phyloP scores from a whole-genome alignment of 2,329 filamentous ascomycete species.

The Tolypocladium guangdongense region DNA sequence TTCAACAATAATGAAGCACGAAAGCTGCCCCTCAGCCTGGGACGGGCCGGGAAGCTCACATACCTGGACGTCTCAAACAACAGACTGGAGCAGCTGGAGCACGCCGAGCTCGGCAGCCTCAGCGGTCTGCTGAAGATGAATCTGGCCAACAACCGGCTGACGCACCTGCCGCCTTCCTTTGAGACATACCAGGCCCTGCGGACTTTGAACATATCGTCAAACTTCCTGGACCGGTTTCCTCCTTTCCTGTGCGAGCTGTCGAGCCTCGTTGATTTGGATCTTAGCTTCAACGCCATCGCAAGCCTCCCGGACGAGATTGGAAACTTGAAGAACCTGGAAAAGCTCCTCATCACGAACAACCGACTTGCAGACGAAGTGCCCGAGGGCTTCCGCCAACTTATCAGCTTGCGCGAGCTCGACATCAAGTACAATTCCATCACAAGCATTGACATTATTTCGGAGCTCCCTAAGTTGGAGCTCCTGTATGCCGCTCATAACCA shows the following conservation, averaged over 20 bases:
- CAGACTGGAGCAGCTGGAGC: constrained; percentile 73
- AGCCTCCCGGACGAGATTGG: constrained; percentile 69
- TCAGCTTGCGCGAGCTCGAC: constrained; percentile 79
- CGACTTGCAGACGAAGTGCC: constrained; percentile 68
- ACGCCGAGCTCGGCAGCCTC: constrained; percentile 69
- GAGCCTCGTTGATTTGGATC: constrained; percentile 81
- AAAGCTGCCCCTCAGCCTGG: constrained; percentile 73
- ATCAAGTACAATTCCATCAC: constrained; percentile 86
- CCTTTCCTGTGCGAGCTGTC: constrained; percentile 72
- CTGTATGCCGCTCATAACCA: constrained; percentile 86
- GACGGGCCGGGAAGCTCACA: constrained; percentile 69
- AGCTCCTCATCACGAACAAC: constrained; percentile 94
- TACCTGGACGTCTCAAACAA: constrained; percentile 95
- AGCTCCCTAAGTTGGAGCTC: constrained; percentile 77
- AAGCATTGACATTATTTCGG: constrained; percentile 77
- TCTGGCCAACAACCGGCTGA: constrained; percentile 85
- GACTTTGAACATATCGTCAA: constrained; percentile 86
- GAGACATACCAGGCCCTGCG: constrained; percentile 67
- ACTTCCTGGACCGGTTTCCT: constrained; percentile 78
- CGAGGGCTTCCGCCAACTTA: constrained; percentile 58
- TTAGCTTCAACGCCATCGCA: constrained; percentile 90
- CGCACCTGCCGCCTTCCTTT: constrained; percentile 70
- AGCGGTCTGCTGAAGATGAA: constrained; percentile 77
- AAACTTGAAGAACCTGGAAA: constrained; percentile 67
- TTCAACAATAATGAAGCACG: constrained; percentile 90